Evolutionary conservation across 1,139 yeast genomes (phyloP).

Genomic region (Wickerhamomyces sp.): DNA sequence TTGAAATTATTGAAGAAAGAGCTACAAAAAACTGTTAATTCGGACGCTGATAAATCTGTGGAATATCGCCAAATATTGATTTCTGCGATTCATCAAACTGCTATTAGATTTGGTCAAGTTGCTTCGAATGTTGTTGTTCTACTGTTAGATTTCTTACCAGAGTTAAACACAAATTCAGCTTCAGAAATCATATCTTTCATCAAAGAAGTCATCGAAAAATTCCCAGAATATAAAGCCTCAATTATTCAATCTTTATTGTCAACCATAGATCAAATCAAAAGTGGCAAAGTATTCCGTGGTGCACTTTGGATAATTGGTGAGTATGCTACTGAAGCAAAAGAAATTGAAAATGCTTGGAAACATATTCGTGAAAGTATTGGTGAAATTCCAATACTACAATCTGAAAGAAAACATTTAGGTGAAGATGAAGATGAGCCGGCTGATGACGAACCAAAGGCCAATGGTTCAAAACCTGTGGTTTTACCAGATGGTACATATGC

Average conservation of each 20-base stretch:
- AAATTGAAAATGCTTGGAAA: slow-evolving; percentile 84
- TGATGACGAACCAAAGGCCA: slow-evolving; percentile 27
- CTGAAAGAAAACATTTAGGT: slow-evolving; percentile 53
- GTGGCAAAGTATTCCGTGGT: slow-evolving; percentile 91
- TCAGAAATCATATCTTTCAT: slow-evolving; percentile 84
- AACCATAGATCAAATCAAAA: slow-evolving; percentile 64
- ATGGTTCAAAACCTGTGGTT: slow-evolving; percentile 64
- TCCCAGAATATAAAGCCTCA: slow-evolving; percentile 70
- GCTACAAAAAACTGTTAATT: slow-evolving; percentile 65
- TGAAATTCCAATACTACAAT: slow-evolving; percentile 81
- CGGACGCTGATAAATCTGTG: slow-evolving; percentile 71
- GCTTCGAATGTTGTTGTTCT: slow-evolving; percentile 90
- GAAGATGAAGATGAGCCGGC: slow-evolving; percentile 34
- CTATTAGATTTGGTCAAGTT: slow-evolving; percentile 83
- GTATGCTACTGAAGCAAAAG: slow-evolving; percentile 67
- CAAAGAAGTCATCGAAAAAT: slow-evolving; percentile 90
- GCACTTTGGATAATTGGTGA: slow-evolving; percentile 97
- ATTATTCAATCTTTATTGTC: slow-evolving; percentile 62
- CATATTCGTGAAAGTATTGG: slow-evolving; percentile 81
- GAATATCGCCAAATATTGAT: slow-evolving; percentile 90
- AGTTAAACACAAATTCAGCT: slow-evolving; percentile 81
- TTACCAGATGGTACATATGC: slow-evolving; percentile 99
- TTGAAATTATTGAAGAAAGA: slow-evolving; percentile 90
- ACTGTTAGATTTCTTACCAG: slow-evolving; percentile 80
- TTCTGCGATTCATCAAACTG: slow-evolving; percentile 85